Percentiles rank a stretch among this genome's conserved stretches.
Conservation (phyloP, 208 protist species). For the Crithidia acanthocephali region DNA sequence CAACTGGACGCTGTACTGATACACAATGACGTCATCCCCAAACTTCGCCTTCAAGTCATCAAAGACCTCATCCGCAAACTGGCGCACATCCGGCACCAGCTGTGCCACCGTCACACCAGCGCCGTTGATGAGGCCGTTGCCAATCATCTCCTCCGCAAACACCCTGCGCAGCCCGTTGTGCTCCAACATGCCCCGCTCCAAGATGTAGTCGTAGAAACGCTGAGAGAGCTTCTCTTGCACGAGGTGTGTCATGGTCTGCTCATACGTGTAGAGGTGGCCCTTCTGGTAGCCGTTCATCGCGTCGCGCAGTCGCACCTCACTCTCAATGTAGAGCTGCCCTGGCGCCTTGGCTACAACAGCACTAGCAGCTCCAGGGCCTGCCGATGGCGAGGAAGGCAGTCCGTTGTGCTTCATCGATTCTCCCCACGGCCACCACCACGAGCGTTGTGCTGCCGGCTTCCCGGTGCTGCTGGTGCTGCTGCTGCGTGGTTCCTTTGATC, state of each 20-base stretch:
- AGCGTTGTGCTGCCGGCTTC: background rate
- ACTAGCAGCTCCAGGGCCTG: too few species aligned
- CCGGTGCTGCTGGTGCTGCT: background rate
- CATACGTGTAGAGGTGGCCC: conserved; percentile 51
- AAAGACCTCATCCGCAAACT: conserved; percentile 49
- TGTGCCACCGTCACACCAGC: conserved; percentile 34
- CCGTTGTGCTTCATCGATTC: too few species aligned
- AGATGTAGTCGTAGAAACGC: conserved; percentile 41
- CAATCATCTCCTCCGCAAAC: conserved; percentile 64
- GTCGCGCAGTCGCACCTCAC: conserved; percentile 41
- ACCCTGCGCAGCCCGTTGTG: conserved; percentile 24
- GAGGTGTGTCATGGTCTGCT: conserved; percentile 49
- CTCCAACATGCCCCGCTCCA: conserved; percentile 30
- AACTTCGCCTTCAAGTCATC: conserved; percentile 27
- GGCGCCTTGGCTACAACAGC: conserved; percentile 1
- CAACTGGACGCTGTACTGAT: conserved; percentile 30
- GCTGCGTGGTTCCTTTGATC: background rate
- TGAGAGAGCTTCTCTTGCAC: conserved; percentile 41
- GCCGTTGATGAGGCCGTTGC: conserved; percentile 54
- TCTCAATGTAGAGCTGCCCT: conserved; percentile 33
- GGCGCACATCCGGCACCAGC: conserved; percentile 41
- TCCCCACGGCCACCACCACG: background rate
- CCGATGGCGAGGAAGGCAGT: too few species aligned
- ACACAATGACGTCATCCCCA: conserved; percentile 47
- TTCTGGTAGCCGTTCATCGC: conserved; percentile 68